Conservation (phyloP, 805 yeast genomes). For the Candida berthetii region DNA sequence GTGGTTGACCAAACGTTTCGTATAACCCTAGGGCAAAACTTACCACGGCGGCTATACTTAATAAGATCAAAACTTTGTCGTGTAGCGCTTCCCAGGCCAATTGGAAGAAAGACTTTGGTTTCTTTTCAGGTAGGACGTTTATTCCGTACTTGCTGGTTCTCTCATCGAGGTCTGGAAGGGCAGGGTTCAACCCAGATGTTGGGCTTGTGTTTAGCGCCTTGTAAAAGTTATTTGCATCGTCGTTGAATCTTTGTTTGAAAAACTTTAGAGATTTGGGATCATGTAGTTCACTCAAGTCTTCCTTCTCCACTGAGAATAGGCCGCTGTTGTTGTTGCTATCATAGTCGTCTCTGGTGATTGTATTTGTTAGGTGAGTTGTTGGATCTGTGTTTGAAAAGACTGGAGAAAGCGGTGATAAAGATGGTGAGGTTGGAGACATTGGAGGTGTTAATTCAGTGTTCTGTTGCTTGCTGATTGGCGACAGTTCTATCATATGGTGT, state of each 20-base stretch:
- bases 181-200: constrained; percentile 33
- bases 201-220: constrained; percentile 29
- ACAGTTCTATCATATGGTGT: not conserved
- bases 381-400: not conserved
- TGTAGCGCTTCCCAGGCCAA: constrained; percentile 81
- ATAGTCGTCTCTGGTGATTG: not conserved
- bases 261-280: constrained; percentile 53
- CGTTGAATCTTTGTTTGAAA: constrained; percentile 11
- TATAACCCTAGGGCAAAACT: constrained; percentile 89
- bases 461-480: not conserved
- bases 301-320: not conserved
- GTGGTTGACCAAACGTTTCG: constrained; percentile 83
- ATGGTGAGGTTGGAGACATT: not conserved
- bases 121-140: constrained; percentile 66
- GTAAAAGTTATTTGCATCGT: constrained; percentile 16
- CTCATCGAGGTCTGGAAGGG: constrained; percentile 22
- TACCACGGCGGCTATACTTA: constrained; percentile 81
- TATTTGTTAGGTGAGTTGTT: not conserved
- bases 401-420: not conserved
- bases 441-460: not conserved
- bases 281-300: constrained; percentile 32
- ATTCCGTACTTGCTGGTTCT: constrained; percentile 55
- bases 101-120: constrained; percentile 59
- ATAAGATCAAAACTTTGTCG: constrained; percentile 82
- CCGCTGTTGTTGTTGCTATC: not conserved